Evolutionary conservation across 345 rosid genomes (phyloP), one percentile per base, ranked within the genome.

Genomic region (Combretum micranthum): DNA sequence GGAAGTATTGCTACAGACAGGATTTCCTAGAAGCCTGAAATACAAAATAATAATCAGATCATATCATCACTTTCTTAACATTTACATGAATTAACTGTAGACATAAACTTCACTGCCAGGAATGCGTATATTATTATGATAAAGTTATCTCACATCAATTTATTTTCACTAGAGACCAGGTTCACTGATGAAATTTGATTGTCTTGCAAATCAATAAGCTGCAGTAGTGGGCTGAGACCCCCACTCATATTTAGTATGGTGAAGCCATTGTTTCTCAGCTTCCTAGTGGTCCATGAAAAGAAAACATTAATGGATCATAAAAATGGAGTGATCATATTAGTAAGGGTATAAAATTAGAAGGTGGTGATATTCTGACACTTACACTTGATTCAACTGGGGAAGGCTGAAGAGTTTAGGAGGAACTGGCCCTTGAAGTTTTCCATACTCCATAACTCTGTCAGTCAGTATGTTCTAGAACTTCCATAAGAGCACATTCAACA

Each of bases 341-440:
- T 7, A 3, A 4, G 4, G 32, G 39, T 32, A 32, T 32, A 32
- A 10, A 32, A 5, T 32, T 32, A 32, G 39, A 32, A 6, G 39
- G 8, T 2, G 39, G 8, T 32, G 39, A 32, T 32, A 6, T 32
- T 32, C 39, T 47, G 14, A 50, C 62, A 72, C 99, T 77, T 65
- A 93, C 99, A 93, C 91, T 82, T 81, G 88, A 45, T 86, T 83
- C 65, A 93, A 65, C 51, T 80, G 97, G 18, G 85, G 84, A 61
- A 68, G 76, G 55, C 85, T 72, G 62, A 93, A 83, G 63, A 93
- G 71, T 62, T 70, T 75, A 15, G 80, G 53, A 1, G 96, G 94
- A 12, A 87, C 45, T 54, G 75, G 66, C 56, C 97, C 99, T 69
- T 63, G 64, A 49, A 93, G 94, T 20, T 88, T 32, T 64, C 91